Conservation (phyloP, 208 protist species). For the Balamuthia mandrillaris region DNA sequence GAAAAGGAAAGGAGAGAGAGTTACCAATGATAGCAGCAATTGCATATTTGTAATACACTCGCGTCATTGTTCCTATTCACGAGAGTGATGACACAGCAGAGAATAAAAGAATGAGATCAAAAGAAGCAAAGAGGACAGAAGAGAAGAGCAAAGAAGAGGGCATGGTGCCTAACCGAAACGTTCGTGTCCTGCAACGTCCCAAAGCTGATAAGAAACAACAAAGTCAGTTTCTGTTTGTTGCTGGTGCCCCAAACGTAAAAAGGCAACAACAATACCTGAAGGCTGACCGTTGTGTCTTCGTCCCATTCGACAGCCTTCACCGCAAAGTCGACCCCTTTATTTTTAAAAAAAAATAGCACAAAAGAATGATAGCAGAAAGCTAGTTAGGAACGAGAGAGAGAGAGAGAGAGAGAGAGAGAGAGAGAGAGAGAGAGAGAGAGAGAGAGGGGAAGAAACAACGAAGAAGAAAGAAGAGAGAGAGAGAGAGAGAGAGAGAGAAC, state of each 20-base stretch:
- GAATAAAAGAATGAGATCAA: too few relatives aligned
- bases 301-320: conserved; percentile 62
- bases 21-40: conserved; percentile 65
- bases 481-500: background rate
- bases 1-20: background rate
- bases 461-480: too few relatives aligned
- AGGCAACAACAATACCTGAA: conserved; percentile 54
- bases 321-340: too few relatives aligned
- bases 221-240: background rate
- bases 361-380: background rate
- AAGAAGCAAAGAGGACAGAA: background rate
- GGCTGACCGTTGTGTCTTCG: conserved; percentile 42
- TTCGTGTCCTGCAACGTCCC: conserved; percentile 70
- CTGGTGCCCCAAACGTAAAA: background rate
- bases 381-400: background rate
- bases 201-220: conserved; percentile 31
- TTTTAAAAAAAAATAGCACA: too few relatives aligned
- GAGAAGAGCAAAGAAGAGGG: too few relatives aligned
- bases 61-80: too few relatives aligned
- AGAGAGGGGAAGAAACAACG: too few relatives aligned
- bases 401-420: background rate
- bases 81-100: too few relatives aligned
- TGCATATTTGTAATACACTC: conserved; percentile 66
- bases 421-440: background rate
- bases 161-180: conserved; percentile 61